Base-by-base conservation (phyloP, 495 filamentous ascomycete genomes). In the Penicillium pulvis region DNA sequence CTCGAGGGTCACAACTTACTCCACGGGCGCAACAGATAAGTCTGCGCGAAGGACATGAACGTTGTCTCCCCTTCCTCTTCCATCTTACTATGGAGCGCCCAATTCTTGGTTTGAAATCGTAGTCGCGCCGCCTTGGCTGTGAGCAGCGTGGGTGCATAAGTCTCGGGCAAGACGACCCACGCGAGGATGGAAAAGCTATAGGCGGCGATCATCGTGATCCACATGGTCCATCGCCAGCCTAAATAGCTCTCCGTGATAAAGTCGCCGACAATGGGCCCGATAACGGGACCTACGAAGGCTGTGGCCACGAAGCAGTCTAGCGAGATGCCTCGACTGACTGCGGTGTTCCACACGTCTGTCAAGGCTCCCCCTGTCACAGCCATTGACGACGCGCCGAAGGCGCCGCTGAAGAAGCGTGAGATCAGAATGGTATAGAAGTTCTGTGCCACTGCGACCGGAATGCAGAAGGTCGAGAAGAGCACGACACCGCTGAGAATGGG, bases 161-260 rank as follows among this genome's bases (percentile, higher is more conserved):
- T 85, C 65, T 89, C 87, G 0, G 79, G 75, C 5, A 81, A 68
- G 26, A 77, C 62, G 14, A 79, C 26, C 10, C 82, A 62, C 0
- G 70, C 71, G 4, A 81, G 10, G 3, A 70, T 57, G 12, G 76
- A 77, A 31, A 82, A 75, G 7, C 77, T 60, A 17, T 72, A 70
- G 0, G 67, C 74, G 62, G 83, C 75, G 56, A 89, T 85, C 5
- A 78, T 62, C 6, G 79, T 83, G 24, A 86, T 74, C 71, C 77
- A 90, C 26, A 70, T 75, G 1, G 81, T 83, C 84, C 85, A 87
- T 33, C 81, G 67, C 84, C 85, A 87, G 20, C 75, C 79, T 2
- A 85, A 70, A 52, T 79, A 68, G 20, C 62, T 69, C 23, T 74
- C 60, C 9, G 75, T 79, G 33, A 85, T 71, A 57, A 84, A 86